These are phyloP conservation scores for Aspergillus baeticus DNA, from an alignment of 495 filamentous ascomycete genomes.

Conservation along the genomic window DNA sequence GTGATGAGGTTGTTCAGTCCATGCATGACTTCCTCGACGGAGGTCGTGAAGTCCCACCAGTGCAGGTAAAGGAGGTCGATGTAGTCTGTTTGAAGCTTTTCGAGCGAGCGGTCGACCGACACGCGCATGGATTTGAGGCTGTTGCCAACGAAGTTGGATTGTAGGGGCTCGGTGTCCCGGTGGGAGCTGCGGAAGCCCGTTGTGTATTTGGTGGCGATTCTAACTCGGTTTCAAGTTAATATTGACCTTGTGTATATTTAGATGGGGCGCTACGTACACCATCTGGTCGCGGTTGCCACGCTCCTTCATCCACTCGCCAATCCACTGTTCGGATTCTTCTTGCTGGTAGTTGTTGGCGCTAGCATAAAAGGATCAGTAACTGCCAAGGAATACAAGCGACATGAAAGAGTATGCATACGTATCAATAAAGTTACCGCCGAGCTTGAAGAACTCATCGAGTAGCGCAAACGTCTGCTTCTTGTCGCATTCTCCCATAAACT, in stretches of 20 bases:
- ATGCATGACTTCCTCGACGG: conserved; percentile 46
- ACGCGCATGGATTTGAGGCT: conserved; percentile 53
- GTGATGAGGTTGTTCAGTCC: conserved; percentile 36
- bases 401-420: conserved; percentile 19
- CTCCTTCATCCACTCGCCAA: conserved; percentile 55
- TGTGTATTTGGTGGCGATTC: conserved; percentile 70
- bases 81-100: conserved; percentile 65
- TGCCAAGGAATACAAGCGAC: too few species aligned
- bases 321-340: conserved; percentile 48
- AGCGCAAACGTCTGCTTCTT: conserved; percentile 47
- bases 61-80: conserved; percentile 53
- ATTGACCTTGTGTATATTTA: background rate
- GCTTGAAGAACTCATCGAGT: conserved; percentile 50
- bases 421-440: conserved; percentile 56
- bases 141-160: conserved; percentile 59
- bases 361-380: background rate
- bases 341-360: conserved; percentile 53
- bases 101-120: conserved; percentile 52
- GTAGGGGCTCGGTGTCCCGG: background rate
- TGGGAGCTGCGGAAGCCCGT: conserved; percentile 25
- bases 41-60: conserved; percentile 47
- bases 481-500: conserved; percentile 36
- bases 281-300: conserved; percentile 59
- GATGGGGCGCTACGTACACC: conserved; percentile 32
- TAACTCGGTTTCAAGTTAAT: background rate